Conservation (phyloP, 108 stramenopile genomes). For the Skeletonema grethae region DNA sequence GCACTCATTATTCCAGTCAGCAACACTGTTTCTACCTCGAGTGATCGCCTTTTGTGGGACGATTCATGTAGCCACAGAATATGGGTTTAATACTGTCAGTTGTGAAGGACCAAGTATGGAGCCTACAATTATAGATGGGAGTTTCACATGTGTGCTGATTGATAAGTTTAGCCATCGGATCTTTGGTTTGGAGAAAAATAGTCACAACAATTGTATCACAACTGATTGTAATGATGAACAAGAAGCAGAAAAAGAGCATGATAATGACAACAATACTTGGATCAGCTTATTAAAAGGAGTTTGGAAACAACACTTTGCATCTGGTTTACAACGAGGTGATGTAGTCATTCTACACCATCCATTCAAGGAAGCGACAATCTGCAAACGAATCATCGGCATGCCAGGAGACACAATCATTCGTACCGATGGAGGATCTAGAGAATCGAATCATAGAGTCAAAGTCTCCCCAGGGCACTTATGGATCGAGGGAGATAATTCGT, state of each 20-base stretch:
- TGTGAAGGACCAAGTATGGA: constrained; percentile 94
- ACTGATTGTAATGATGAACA: constrained; percentile 1
- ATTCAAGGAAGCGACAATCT: constrained; percentile 81
- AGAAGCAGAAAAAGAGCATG: neutral
- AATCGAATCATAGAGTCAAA: constrained; percentile 33
- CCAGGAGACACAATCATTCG: constrained; percentile 84
- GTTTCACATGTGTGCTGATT: constrained; percentile 61
- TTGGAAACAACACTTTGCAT: constrained; percentile 54
- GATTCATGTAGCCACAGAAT: constrained; percentile 73
- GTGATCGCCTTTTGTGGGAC: constrained; percentile 47
- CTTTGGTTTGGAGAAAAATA: constrained; percentile 55
- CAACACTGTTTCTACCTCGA: constrained; percentile 15
- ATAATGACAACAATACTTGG: constrained; percentile 12
- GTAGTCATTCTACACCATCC: constrained; percentile 91
- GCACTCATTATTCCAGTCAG: constrained; percentile 9
- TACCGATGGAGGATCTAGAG: constrained; percentile 46
- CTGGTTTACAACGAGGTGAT: constrained; percentile 80
- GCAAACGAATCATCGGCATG: constrained; percentile 92
- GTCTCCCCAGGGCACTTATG: constrained; percentile 93
- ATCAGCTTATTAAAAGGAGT: constrained; percentile 26
- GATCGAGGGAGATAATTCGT: constrained; percentile 94
- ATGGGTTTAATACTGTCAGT: constrained; percentile 70
- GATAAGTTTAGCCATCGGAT: constrained; percentile 74
- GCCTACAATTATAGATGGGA: constrained; percentile 83
- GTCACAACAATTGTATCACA: neutral